Conservation (phyloP, 306 rosid genomes). For the Quercus dentata region DNA sequence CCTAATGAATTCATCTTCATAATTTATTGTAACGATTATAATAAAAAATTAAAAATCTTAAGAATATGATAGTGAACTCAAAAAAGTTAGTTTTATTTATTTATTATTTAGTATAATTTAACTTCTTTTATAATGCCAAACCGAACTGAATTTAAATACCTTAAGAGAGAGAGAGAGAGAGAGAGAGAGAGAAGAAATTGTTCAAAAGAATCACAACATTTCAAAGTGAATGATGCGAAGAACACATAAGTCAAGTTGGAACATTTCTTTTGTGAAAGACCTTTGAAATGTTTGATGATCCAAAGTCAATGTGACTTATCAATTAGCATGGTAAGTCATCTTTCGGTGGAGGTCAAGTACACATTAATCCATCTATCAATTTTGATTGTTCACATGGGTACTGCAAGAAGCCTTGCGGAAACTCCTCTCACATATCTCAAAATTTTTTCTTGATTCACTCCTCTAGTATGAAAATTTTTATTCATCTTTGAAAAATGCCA, state of each 20-base stretch:
- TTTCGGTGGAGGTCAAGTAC: conserved; percentile 35
- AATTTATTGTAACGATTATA: no score
- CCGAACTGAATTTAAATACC: not conserved
- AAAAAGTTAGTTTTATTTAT: not conserved
- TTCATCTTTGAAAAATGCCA: not conserved
- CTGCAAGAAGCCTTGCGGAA: not conserved
- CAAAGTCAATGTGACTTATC: not conserved
- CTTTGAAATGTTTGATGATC: not conserved
- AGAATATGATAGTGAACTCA: not conserved
- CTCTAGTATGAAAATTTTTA: not conserved
- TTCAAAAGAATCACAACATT: not conserved
- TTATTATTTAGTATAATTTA: no score
- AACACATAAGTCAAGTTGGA: not conserved
- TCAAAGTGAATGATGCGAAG: not conserved
- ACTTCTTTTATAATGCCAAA: no score
- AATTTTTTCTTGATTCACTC: not conserved
- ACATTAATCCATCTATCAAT: conserved; percentile 11
- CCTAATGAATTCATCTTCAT: no score
- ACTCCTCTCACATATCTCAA: not conserved
- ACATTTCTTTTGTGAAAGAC: not conserved
- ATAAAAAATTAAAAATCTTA: not conserved
- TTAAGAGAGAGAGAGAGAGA: not conserved
- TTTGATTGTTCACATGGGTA: conserved; percentile 19
- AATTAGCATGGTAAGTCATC: conserved; percentile 9
- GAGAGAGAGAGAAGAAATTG: not conserved